Conservation (phyloP, 768 basidiomycete species). For the Auriscalpium orientale region DNA sequence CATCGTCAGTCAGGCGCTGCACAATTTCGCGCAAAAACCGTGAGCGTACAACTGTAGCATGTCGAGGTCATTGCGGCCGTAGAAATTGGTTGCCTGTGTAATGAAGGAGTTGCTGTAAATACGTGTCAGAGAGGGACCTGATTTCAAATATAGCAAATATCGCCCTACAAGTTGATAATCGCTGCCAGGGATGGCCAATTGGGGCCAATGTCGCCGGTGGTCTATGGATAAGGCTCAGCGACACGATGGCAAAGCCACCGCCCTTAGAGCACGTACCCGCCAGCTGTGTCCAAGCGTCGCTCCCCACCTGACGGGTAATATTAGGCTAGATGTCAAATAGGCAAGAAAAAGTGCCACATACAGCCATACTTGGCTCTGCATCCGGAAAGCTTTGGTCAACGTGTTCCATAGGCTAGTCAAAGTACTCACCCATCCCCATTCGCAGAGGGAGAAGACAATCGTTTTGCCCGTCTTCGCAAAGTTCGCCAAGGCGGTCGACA, state of each 20-base stretch:
- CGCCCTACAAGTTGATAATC: conserved; percentile 47
- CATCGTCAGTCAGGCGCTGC: neutral
- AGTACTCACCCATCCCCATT: conserved; percentile 51
- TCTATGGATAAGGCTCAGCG: conserved; percentile 22
- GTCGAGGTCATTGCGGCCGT: conserved; percentile 63
- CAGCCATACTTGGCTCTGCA: conserved; percentile 15
- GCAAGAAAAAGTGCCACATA: neutral
- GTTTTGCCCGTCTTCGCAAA: conserved; percentile 42
- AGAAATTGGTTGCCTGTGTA: conserved; percentile 57
- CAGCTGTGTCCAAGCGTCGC: conserved; percentile 50
- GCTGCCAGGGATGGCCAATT: conserved; percentile 42
- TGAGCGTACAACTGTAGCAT: conserved; percentile 33
- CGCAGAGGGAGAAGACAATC: conserved; percentile 52
- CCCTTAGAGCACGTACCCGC: conserved; percentile 35
- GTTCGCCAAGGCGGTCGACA: conserved; percentile 50
- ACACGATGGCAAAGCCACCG: neutral
- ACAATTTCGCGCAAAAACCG: neutral
- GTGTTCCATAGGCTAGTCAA: neutral
- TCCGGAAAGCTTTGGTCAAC: neutral
- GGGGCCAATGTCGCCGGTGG: conserved; percentile 41
- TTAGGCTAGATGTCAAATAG: conserved; percentile 21
- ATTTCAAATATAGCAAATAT: neutral
- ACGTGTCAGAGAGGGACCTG: no score
- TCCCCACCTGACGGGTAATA: conserved; percentile 63
- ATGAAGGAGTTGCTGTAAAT: conserved; percentile 52